Conservation (phyloP, 306 rosid genomes). For the Prunus padus region DNA sequence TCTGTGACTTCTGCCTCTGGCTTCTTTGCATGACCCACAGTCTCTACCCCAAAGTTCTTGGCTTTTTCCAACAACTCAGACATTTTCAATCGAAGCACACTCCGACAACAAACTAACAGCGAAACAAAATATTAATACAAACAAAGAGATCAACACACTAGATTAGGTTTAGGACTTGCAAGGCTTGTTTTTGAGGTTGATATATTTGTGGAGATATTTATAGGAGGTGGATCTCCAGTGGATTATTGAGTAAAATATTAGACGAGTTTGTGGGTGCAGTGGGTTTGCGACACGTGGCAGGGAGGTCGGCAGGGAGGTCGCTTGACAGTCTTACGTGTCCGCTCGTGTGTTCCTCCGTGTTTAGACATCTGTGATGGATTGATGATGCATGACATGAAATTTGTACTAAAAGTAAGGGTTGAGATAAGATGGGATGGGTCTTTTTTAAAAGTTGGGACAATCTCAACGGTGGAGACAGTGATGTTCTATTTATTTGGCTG, state of each 20-base stretch:
- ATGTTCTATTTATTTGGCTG: no score
- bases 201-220: not conserved
- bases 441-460: no score
- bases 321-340: not conserved
- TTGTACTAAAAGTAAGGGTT: not conserved
- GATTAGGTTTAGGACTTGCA: not conserved
- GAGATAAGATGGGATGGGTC: no score
- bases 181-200: not conserved
- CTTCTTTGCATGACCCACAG: conserved; percentile 41
- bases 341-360: not conserved
- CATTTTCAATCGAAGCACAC: conserved; percentile 31
- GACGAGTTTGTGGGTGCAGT: not conserved
- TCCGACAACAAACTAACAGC: not conserved
- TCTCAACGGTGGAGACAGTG: no score
- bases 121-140: not conserved
- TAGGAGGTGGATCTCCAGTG: not conserved
- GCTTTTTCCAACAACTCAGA: conserved; percentile 55
- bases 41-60: conserved; percentile 50
- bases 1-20: conserved; percentile 68
- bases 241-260: no score
- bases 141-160: not conserved
- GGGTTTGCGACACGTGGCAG: not conserved
- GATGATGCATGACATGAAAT: not conserved
- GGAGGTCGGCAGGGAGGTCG: not conserved
- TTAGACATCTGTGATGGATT: not conserved